Base-by-base conservation (phyloP, 2,329 filamentous ascomycete genomes). In the Reticulascus tulasneorum region DNA sequence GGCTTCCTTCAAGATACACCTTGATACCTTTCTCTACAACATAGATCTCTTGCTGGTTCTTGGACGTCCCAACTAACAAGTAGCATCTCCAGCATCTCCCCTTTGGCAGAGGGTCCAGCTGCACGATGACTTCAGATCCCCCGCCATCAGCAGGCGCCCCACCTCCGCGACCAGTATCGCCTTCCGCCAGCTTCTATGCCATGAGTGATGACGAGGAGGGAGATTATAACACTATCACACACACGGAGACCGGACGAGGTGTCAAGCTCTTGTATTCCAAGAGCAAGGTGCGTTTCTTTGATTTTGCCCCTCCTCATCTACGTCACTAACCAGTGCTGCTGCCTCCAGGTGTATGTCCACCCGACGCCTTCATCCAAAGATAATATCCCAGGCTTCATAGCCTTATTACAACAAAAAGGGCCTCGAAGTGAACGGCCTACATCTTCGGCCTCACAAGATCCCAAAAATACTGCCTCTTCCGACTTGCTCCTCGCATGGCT, bases 251-350 rank as follows among this genome's bases (percentile, higher is more conserved):
- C 3, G 84, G 86, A 1, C 79, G 79, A 47, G 93, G 91, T 2
- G 93, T 98, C 29, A 98, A 97, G 65, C 71, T 98, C 21, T 71
- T 98, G 11, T 96, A 85, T 54, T 91, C 89, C 15, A 98, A 98
- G 68, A 96, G 89, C 82, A 98, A 97, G 75, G 86, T 86, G 52
- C 29, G 69, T 24, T 10, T 13, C 23, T 11, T 12, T 20, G 29
- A 33, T 28, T 20, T 21, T 8, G n/a, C 22, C 20, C 12, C 6
- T 35, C 39, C 28, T 39, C 35, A 33, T 39, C 27, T 33, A 23
- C 35, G 8, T 19, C 13, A 32, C 23, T 22, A 10, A 17, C 23
- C 21, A 22, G 31, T 26, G 31, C 35, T 44, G 29, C 42, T 32
- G 31, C 36, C 18, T 23, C 32, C 50, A 90, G 84, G 93, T 98